A percentile compares a stretch with the other conserved stretches of the same genome.
Evolutionary conservation across 768 basidiomycete species (phyloP).

Genomic region (Russula griseocarnosa): DNA sequence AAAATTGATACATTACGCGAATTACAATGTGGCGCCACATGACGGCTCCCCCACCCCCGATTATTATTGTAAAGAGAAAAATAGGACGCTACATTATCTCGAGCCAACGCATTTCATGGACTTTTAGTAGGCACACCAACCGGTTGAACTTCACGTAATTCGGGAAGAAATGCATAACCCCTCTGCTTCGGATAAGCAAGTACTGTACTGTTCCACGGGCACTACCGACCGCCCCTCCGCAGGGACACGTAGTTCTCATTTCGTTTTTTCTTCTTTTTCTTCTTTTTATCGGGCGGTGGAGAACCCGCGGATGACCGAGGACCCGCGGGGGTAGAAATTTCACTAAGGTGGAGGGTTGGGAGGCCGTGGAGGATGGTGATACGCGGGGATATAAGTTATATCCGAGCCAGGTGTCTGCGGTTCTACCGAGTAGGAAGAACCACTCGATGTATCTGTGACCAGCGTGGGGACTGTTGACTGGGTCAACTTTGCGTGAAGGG

Average conservation of each 20-base stretch:
- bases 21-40: neutral
- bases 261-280: slow-evolving; percentile 6
- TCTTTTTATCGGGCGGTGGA: neutral
- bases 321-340: neutral
- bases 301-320: neutral
- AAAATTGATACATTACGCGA: neutral
- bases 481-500: slow-evolving; percentile 29
- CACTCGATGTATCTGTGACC: slow-evolving; percentile 3
- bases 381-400: neutral
- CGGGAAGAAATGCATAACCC: neutral
- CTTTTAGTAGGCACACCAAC: neutral
- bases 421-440: neutral
- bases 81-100: neutral
- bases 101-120: neutral
- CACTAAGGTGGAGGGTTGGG: neutral
- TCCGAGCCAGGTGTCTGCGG: neutral
- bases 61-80: neutral
- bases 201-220: neutral
- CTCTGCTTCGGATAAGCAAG: neutral
- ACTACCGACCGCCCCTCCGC: slow-evolving; percentile 18
- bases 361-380: neutral
- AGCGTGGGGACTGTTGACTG: slow-evolving; percentile 19
- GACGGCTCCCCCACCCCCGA: neutral
- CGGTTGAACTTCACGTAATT: neutral
- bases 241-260: slow-evolving; percentile 2